Evolutionary conservation across 2,329 filamentous ascomycete species (phyloP).

Genomic region (Neurospora sp.): DNA sequence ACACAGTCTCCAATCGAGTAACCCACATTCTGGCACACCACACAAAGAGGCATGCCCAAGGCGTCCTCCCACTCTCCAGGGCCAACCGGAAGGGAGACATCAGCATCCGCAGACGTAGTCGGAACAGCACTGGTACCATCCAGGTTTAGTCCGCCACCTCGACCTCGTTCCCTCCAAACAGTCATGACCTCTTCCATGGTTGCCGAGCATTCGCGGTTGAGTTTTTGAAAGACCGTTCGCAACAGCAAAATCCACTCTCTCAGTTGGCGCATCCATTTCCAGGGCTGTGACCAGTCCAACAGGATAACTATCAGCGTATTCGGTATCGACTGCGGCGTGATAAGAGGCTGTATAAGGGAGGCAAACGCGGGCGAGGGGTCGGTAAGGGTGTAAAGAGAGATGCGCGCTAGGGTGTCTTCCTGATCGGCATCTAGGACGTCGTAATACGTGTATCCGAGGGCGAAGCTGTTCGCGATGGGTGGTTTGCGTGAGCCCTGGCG

Average conservation of each 20-base stretch:
- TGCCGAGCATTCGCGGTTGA: slow-evolving; percentile 67
- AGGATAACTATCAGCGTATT: slow-evolving; percentile 83
- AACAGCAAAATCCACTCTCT: slow-evolving; percentile 83
- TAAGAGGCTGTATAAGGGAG: slow-evolving; percentile 70
- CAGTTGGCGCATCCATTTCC: slow-evolving; percentile 82
- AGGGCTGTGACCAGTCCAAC: slow-evolving; percentile 92
- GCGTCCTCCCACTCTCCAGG: slow-evolving; percentile 91
- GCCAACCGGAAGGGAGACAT: slow-evolving; percentile 66
- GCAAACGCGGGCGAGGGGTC: slow-evolving; percentile 75
- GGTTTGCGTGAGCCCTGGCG: slow-evolving; percentile 52
- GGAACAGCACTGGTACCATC: slow-evolving; percentile 52
- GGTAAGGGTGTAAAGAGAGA: slow-evolving; percentile 83
- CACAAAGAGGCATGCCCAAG: slow-evolving; percentile 75
- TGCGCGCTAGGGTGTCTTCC: slow-evolving; percentile 83
- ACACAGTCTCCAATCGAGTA: neutral
- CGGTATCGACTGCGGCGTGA: slow-evolving; percentile 74
- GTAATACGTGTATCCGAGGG: slow-evolving; percentile 88
- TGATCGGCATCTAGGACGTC: slow-evolving; percentile 90
- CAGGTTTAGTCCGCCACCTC: slow-evolving; percentile 52
- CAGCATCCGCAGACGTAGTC: slow-evolving; percentile 42
- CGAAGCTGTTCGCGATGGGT: slow-evolving; percentile 84
- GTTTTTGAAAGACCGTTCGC: slow-evolving; percentile 62
- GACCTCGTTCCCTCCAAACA: slow-evolving; percentile 66
- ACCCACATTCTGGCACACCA: slow-evolving; percentile 89
- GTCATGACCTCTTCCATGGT: slow-evolving; percentile 81